Percentiles rank a stretch among this genome's conserved stretches.
Evolutionary conservation across 331 rosid species (phyloP).

Genomic region (Arachis monticola): DNA sequence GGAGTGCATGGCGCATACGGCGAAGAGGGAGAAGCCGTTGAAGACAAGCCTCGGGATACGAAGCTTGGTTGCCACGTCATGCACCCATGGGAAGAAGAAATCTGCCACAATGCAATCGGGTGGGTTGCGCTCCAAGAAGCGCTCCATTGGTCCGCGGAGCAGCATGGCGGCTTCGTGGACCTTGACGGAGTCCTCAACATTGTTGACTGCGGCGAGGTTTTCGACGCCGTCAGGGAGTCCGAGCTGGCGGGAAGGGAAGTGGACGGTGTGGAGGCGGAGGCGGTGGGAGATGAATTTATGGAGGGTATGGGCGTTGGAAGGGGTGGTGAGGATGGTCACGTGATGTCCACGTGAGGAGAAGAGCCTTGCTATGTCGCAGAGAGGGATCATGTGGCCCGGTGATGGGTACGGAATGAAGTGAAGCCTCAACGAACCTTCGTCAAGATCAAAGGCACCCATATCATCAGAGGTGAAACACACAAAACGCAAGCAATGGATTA

Average conservation of each 20-base stretch:
- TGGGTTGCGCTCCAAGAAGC: constrained; percentile 17
- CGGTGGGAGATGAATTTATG: constrained; percentile 12
- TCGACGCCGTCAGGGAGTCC: constrained; percentile 35
- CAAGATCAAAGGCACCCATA: background rate
- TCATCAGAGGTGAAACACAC: background rate
- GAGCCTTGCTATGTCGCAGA: constrained; percentile 38
- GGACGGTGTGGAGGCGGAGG: constrained; percentile 25
- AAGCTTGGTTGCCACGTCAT: constrained; percentile 31
- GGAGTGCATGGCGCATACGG: constrained; percentile 32
- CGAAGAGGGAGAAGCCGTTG: constrained; percentile 35
- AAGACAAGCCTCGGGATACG: constrained; percentile 29
- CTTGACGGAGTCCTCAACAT: background rate
- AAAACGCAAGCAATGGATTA: background rate
- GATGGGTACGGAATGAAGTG: constrained; percentile 41
- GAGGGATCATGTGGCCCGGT: constrained; percentile 44
- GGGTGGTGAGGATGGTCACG: constrained; percentile 46
- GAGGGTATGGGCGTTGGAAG: constrained; percentile 29
- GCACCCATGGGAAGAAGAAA: constrained; percentile 27
- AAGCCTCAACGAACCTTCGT: constrained; percentile 5
- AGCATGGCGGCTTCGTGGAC: background rate
- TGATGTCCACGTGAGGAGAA: constrained; percentile 38
- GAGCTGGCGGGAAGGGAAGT: constrained; percentile 22
- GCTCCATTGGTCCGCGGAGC: constrained; percentile 16
- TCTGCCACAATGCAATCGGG: constrained; percentile 41
- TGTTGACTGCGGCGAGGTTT: constrained; percentile 3